phyloP scores from a whole-genome alignment of 1,139 yeast genomes.

The Taphrina pruni region DNA sequence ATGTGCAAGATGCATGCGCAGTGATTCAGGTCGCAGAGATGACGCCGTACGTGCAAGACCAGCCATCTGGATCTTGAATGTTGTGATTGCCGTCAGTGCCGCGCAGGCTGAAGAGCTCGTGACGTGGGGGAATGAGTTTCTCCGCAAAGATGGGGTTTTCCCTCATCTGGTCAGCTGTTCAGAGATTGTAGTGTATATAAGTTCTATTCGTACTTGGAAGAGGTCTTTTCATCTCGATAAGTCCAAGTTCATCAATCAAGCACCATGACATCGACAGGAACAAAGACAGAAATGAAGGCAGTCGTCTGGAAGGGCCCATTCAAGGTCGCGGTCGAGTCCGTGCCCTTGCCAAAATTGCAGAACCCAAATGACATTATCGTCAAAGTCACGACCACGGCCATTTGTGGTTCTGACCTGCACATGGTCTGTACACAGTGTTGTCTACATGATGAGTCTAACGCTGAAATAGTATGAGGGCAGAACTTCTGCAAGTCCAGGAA shows the following conservation, averaged over 20 bases:
- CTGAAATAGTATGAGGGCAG: constrained; percentile 47
- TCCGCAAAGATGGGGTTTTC: background rate
- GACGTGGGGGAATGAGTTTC: background rate
- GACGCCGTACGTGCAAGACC: background rate
- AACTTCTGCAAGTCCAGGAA: constrained; percentile 52
- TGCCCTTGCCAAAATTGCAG: constrained; percentile 56
- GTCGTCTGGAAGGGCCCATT: constrained; percentile 62
- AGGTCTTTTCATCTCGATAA: no score
- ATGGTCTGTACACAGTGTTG: background rate
- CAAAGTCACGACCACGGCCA: constrained; percentile 58
- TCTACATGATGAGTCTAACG: no score
- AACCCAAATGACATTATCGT: constrained; percentile 59
- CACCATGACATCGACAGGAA: background rate
- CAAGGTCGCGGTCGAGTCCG: constrained; percentile 56
- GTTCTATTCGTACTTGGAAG: no score
- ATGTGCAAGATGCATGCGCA: background rate
- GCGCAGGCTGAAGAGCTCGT: background rate
- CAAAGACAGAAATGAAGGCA: constrained; percentile 58
- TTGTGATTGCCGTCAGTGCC: background rate
- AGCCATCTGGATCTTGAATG: no score
- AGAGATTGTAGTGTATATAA: background rate
- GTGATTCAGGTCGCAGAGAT: background rate
- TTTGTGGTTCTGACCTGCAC: constrained; percentile 57
- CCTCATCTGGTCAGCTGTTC: background rate
- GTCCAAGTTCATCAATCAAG: background rate